phyloP scores from a whole-genome alignment of 2,329 filamentous ascomycete genomes.

The Colletotrichum agaves region DNA sequence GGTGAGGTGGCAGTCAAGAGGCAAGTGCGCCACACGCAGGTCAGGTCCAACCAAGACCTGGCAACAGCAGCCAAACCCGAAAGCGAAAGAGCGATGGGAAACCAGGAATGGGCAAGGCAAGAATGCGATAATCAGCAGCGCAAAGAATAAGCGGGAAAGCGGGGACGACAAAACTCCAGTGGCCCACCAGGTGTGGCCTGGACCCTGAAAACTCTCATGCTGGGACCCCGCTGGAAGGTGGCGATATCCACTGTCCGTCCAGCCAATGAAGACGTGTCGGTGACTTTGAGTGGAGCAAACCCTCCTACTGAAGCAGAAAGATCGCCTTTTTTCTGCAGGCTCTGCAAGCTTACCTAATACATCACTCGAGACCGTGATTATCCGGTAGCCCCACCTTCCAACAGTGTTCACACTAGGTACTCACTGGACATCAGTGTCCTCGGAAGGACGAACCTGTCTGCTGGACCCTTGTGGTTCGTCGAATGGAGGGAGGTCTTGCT shows the following conservation, averaged over 20 bases:
- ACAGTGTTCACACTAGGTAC: no score
- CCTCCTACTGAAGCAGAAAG: no score
- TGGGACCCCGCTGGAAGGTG: neutral
- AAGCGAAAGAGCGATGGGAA: no score
- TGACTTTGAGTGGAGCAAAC: neutral
- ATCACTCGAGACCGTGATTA: neutral
- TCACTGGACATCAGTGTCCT: no score
- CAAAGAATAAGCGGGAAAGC: neutral
- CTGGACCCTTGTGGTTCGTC: neutral
- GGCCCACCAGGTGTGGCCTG: neutral
- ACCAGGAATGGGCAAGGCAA: neutral
- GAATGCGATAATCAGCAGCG: conserved; percentile 10
- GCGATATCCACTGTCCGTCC: neutral
- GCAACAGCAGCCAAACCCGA: no score
- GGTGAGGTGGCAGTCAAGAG: neutral
- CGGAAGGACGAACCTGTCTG: no score
- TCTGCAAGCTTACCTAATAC: neutral
- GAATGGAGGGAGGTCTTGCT: no score
- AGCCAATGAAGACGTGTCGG: neutral
- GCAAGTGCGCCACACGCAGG: neutral
- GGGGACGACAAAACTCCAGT: neutral
- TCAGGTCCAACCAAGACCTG: neutral
- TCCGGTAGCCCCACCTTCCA: no score
- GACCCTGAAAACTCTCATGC: conserved; percentile 28
- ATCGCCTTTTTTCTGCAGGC: neutral